Base-by-base conservation (phyloP, 2,329 filamentous ascomycete species). In the Xylogone sp. region DNA sequence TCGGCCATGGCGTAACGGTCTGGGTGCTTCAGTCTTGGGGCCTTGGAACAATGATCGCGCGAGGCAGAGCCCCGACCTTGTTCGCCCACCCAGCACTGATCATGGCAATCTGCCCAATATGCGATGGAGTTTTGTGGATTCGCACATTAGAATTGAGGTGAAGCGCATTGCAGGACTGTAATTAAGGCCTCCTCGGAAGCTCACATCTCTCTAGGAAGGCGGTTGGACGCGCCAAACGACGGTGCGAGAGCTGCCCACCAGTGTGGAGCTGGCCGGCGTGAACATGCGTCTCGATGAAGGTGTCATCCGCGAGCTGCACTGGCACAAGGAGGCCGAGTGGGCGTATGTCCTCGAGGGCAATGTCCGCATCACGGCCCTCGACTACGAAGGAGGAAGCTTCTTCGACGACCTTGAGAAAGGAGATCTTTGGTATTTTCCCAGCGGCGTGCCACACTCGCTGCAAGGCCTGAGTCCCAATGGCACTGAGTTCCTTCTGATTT, bases 271-370 rank as follows among this genome's bases (percentile, higher is more conserved):
- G 43, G 87, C 87, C 2, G 83, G 84, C 42, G 87, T 90, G 50
- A 89, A 91, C 66, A 91, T 91, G 87, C 80, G 87, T 10, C 79
- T 91, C 2, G 86, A 85, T 39, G 71, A 81, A 56, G 86, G 86
- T 31, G 87, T 85, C 27, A 88, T 88, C 59, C 84, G 87, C 22
- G 87, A 91, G 66, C 75, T 91, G 8, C 87, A 91, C 64, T 91
- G 87, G 87, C 87, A 91, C 73, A 88, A 87, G 60, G 84, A 89
- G 65, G 86, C 85, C 34, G 87, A 91, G 63, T 90, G 87, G 87
- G 85, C 84, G 0, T 90, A 87, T 56, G 83, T 90, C 2, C 77
- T 90, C 0, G 81, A 86, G 51, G 87, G 87, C 47, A 76, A 78
- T 53, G 85, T 88, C 19, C 82, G 87, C 49, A 79, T 91, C 47